Evolutionary conservation across 306 rosid species (phyloP), one percentile per base, ranked within the genome.

Genomic region (Sphenostylis stenocarpa): DNA sequence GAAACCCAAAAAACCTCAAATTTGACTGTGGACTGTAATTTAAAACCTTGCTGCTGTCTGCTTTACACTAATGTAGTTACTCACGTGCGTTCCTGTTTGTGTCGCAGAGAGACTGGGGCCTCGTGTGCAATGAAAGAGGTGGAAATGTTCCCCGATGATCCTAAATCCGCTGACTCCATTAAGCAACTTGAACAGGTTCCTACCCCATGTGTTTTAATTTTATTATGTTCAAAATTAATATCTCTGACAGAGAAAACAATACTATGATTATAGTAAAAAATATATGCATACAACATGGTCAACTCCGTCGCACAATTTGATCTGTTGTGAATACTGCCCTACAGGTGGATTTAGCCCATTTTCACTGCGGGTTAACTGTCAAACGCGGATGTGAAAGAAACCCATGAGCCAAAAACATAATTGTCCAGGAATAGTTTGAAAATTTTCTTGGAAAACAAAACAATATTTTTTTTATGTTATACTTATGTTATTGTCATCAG

Each of bases 91-190:
- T 69, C 51, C 49, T 79, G 39, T 80, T 61, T 64, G 24, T 72
- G 5, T 81, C 77, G 47, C 73, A 94, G 98, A 65, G 91, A 86
- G 82, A 94, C 95, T 0, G 98, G 98, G 80, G 97, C 98, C 76
- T 90, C 91, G 16, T 94, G 98, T 81, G 98, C 98, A 44, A 83
- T 94, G 97, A 94, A 94, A 86, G 98, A 90, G 86, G 98, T 94
- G 77, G 97, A 94, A 61, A 82, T 94, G 81, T 87, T 94, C 83
- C 93, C 85, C 13, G 97, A 94, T 86, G 98, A 91, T 83, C 90
- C 97, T 77, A 91, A 94, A 74, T 89, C 89, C 84, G 89, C 91
- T 36, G 97, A 91, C 78, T 73, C 90, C 85, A 81, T 90, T 53
- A 94, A 89, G 89, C 98, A 91, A 74, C 87, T 94, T 60, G 91